Base-by-base conservation (phyloP, 2,329 filamentous ascomycete genomes). In the Rhynchosporium agropyri region DNA sequence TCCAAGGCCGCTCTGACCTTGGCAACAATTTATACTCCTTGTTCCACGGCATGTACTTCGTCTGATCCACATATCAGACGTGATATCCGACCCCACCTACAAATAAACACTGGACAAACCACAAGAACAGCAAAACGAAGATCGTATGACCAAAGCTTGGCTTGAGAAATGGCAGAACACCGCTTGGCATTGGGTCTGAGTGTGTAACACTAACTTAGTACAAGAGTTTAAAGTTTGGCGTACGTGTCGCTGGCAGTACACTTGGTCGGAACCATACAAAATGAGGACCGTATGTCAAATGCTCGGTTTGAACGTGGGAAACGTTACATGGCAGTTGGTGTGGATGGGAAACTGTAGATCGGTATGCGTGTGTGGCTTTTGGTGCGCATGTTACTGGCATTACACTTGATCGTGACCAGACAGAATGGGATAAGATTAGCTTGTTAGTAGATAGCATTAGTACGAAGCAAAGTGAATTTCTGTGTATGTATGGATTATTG, bases 211-310 rank as follows among this genome's bases (percentile, higher is more conserved):
- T 89, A 50, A 82, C 89, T 71, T 87, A 88, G 70, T 91, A 89
- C 74, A 89, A 89, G 63, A 88, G 84, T 55, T 83, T 84, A 69
- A 86, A 91, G 77, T 89, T 92, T 71, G 86, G 84, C 67, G 91
- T 91, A 63, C 82, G 88, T 60, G 90, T 88, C 65, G 95, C 91
- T 51, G 87, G 87, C 79, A 81, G 89, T 71, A 90, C 87, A 63
- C 84, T 90, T 58, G 88, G 86, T 55, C 83, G 85, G 72, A 89
- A 90, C 75, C 87, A 89, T 75, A 89, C 87, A 63, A 85, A 84
- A 20, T 90, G 87, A 87, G 87, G 87, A 20, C 20, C 20, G 20
- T 20, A 20, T 20, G 20, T 20, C 20, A 20, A 20, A 20, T 20
- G 20, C 20, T 20, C 20, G 20, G 20, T 20, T 20, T 20, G 20